Conservation (phyloP, 2,329 filamentous ascomycete genomes). For the Myriosclerotinia scirpicola region DNA sequence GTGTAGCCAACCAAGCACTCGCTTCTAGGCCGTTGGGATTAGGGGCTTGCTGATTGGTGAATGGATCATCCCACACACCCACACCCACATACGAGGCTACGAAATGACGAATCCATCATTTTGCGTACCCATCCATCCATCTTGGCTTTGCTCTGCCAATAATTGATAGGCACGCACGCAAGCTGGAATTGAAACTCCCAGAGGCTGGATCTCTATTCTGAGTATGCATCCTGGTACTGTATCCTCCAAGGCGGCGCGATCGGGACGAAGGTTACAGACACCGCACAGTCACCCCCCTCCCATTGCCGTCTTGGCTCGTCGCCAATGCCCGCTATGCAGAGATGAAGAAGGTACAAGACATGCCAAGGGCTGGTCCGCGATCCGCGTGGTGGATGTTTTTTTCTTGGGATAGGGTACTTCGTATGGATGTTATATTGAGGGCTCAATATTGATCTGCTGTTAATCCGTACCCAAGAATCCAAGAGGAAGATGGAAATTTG, state of each 20-base stretch:
- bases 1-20: not conserved
- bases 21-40: not conserved
- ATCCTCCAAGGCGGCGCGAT: too few species aligned
- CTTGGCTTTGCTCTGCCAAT: constrained; percentile 15
- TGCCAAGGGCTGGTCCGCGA: constrained; percentile 16
- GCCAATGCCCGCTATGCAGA: not conserved
- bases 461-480: not conserved
- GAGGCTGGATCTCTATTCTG: too few species aligned
- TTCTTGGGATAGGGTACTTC: too few species aligned
- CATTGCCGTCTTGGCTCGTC: constrained; percentile 5
- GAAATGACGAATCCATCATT: constrained; percentile 6
- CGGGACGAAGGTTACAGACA: not conserved
- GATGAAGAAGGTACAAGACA: not conserved
- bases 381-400: not conserved
- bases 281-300: not conserved
- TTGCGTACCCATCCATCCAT: not conserved
- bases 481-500: constrained; percentile 12
- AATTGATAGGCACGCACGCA: not conserved
- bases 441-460: not conserved
- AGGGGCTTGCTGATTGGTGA: not conserved
- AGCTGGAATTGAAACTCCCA: not conserved
- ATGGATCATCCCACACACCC: not conserved
- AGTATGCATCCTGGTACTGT: too few species aligned
- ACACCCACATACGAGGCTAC: constrained; percentile 18
- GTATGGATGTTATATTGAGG: too few species aligned